Evolutionary conservation across 2,329 filamentous ascomycete genomes (phyloP).

Genomic region (Pseudogymnoascus sp.): DNA sequence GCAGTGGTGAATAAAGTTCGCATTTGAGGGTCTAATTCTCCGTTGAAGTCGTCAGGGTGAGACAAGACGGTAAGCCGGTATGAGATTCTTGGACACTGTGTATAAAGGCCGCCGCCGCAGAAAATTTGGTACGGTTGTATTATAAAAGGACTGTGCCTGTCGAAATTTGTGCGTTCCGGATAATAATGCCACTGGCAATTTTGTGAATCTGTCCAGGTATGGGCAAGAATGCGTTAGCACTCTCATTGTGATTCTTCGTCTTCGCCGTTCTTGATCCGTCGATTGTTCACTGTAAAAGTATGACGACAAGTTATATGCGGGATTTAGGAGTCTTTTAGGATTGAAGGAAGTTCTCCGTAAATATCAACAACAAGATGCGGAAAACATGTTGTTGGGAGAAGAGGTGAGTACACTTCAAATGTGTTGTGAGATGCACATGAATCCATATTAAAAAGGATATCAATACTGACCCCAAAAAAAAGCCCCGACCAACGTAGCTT

Average conservation of each 20-base stretch:
- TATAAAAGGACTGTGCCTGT: not conserved
- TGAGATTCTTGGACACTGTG: not conserved
- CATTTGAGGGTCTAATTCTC: constrained; percentile 17
- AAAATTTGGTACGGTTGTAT: not conserved
- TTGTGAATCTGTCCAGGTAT: not conserved
- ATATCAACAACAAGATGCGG: not conserved
- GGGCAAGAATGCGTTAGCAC: not conserved
- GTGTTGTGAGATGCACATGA: not conserved
- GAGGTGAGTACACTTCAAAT: not conserved
- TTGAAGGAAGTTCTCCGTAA: not conserved
- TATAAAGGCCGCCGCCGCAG: not conserved
- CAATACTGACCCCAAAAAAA: not conserved
- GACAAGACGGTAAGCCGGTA: not conserved
- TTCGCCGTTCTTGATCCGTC: not conserved
- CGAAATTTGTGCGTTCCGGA: not conserved
- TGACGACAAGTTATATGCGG: not conserved
- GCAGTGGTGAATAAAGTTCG: constrained; percentile 20
- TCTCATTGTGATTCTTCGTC: not conserved
- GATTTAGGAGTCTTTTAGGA: not conserved
- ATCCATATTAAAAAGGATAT: not conserved
- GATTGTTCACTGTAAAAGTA: not conserved
- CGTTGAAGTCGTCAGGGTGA: not conserved
- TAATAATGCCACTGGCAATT: not conserved
- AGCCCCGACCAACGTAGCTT: not conserved
- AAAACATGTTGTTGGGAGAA: constrained; percentile 1